Conservation (phyloP, 495 filamentous ascomycete species). For the Aspergillus cavernicola region DNA sequence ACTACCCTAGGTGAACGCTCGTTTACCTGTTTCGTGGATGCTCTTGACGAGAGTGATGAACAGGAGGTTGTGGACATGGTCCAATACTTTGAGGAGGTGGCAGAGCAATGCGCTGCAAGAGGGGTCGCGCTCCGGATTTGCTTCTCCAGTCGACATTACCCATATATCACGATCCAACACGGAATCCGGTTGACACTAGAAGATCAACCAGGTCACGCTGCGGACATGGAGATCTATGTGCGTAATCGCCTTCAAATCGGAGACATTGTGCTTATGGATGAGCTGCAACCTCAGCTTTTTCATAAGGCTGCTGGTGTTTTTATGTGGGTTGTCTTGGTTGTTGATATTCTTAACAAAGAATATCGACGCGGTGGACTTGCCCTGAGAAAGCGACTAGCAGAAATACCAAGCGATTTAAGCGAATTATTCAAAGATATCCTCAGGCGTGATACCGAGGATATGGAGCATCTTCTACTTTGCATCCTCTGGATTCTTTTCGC, state of each 20-base stretch:
- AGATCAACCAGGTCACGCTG: conserved; percentile 25
- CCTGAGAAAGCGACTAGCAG: conserved; percentile 24
- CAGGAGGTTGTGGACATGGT: conserved; percentile 35
- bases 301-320: conserved; percentile 43
- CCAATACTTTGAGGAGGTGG: conserved; percentile 34
- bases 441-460: conserved; percentile 23
- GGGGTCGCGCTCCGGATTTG: conserved; percentile 27
- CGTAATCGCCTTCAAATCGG: conserved; percentile 19
- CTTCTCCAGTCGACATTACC: conserved; percentile 52
- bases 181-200: conserved; percentile 29
- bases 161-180: conserved; percentile 35
- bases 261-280: conserved; percentile 8
- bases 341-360: conserved; percentile 43
- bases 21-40: conserved; percentile 37
- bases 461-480: conserved; percentile 27
- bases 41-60: conserved; percentile 40
- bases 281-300: conserved; percentile 27
- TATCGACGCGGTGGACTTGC: conserved; percentile 21
- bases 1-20: conserved; percentile 16
- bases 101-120: conserved; percentile 14
- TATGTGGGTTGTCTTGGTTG: conserved; percentile 46
- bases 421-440: conserved; percentile 41
- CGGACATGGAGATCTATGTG: conserved; percentile 26
- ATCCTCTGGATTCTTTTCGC: conserved; percentile 39
- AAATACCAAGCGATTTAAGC: conserved; percentile 32